Conservation (phyloP, 164 flowering plant genomes). For the Platanus orientalis region DNA sequence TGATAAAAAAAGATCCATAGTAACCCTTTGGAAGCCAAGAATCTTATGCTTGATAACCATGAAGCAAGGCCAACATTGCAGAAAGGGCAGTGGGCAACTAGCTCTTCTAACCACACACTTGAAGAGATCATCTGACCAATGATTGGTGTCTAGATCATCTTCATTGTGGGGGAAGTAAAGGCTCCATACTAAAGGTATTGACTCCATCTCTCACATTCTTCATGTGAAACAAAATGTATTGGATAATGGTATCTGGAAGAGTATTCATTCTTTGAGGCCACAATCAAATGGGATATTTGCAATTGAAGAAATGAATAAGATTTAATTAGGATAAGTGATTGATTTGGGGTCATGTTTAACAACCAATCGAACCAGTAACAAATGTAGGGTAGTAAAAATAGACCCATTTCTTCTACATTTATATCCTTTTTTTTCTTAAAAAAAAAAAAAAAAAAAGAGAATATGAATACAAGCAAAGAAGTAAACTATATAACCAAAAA, state of each 20-base stretch:
- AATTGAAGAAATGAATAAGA: not conserved
- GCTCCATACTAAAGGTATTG: constrained; percentile 42
- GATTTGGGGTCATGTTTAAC: too few species aligned
- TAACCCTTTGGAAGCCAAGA: too few species aligned
- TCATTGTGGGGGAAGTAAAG: constrained; percentile 54
- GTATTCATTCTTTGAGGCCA: constrained; percentile 50
- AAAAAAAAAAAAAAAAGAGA: not conserved
- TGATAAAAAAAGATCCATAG: too few species aligned
- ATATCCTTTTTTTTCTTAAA: not conserved
- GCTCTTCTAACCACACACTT: constrained; percentile 41
- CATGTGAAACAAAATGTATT: constrained; percentile 54
- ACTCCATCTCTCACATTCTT: constrained; percentile 63
- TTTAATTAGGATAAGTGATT: not conserved
- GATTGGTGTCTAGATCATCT: constrained; percentile 33
- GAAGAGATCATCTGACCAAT: constrained; percentile 45
- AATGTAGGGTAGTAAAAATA: too few species aligned
- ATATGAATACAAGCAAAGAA: not conserved
- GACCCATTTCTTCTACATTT: too few species aligned
- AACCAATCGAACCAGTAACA: too few species aligned
- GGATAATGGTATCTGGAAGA: constrained; percentile 72
- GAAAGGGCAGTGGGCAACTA: constrained; percentile 73
- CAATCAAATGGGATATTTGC: not conserved
- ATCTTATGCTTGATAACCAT: constrained; percentile 55
- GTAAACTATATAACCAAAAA: too few species aligned
- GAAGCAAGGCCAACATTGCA: constrained; percentile 50